Percentiles rank a stretch among this genome's conserved stretches.
Conservation (phyloP, 2,329 filamentous ascomycete genomes). For the Stachybotrys elegans region DNA sequence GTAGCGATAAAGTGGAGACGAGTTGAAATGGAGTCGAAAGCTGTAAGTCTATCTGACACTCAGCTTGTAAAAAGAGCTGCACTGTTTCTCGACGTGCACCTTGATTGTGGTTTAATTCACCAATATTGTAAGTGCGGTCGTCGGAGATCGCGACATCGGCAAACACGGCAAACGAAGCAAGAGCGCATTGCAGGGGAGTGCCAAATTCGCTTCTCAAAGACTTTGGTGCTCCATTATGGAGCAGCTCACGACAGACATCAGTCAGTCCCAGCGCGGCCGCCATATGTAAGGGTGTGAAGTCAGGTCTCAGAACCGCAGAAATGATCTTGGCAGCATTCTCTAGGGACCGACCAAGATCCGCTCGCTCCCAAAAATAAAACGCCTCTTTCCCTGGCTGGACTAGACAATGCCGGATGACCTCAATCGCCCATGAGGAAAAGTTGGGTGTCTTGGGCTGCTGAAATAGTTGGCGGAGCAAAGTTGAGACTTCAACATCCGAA, state of each 20-base stretch:
- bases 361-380: not conserved
- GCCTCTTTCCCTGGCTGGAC: not conserved
- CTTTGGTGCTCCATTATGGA: rapidly evolving
- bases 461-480: slow-evolving; percentile 1
- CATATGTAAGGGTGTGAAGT: slow-evolving; percentile 2
- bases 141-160: too few relatives aligned
- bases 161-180: not conserved
- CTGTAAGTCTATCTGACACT: not conserved
- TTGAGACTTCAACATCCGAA: rapidly evolving
- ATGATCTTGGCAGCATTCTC: not conserved
- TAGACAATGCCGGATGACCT: not conserved
- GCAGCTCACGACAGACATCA: slow-evolving; percentile 7
- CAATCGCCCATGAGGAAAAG: slow-evolving; percentile 5
- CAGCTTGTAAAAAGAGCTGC: not conserved
- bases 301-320: not conserved
- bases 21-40: not conserved
- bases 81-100: not conserved
- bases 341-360: not conserved
- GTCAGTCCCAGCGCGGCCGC: slow-evolving; percentile 7
- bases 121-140: too few relatives aligned
- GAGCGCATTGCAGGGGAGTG: not conserved
- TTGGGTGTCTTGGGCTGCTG: not conserved
- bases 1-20: not conserved
- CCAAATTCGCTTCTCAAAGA: not conserved
- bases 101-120: too few relatives aligned